Conservation (phyloP, 441 rosid genomes). For the Pelargonium myrrhifolium region DNA sequence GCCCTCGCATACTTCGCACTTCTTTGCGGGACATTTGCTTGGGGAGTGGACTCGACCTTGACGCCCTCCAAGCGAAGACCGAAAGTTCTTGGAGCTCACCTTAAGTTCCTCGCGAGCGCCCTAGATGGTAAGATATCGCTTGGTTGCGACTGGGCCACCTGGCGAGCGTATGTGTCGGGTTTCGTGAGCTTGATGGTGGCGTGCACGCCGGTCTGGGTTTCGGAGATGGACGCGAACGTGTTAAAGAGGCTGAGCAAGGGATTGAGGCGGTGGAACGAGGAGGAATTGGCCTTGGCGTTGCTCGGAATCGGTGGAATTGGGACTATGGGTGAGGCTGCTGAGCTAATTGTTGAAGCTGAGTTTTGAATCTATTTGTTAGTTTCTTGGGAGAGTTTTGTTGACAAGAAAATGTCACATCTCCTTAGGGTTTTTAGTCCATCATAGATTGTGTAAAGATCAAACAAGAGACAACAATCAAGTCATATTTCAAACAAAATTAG, state of each 20-base stretch:
- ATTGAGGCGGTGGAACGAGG: conserved; percentile 73
- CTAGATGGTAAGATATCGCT: conserved; percentile 81
- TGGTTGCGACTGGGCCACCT: conserved; percentile 75
- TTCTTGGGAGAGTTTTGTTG: no score
- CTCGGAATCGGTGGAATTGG: conserved; percentile 67
- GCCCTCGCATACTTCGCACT: conserved; percentile 85
- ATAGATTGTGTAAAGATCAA: no score
- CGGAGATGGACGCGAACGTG: conserved; percentile 64
- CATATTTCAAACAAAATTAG: no score
- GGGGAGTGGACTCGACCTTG: conserved; percentile 75
- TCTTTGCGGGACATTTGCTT: conserved; percentile 74
- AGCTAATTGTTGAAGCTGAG: conserved; percentile 53
- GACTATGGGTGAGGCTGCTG: conserved; percentile 63
- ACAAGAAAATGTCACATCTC: no score
- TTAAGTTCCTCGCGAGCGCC: conserved; percentile 76
- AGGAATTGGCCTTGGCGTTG: conserved; percentile 68
- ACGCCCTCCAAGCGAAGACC: conserved; percentile 62
- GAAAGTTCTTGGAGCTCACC: conserved; percentile 52
- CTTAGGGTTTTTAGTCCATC: no score
- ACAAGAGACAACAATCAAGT: no score
- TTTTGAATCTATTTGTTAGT: conserved; percentile 2
- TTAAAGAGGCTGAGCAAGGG: conserved; percentile 78
- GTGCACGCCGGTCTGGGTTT: conserved; percentile 70
- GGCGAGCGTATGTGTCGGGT: conserved; percentile 75
- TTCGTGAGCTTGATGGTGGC: conserved; percentile 72